Evolutionary conservation across 768 basidiomycete genomes (phyloP), one percentile per base, ranked within the genome.

Genomic region (Suillus spraguei): DNA sequence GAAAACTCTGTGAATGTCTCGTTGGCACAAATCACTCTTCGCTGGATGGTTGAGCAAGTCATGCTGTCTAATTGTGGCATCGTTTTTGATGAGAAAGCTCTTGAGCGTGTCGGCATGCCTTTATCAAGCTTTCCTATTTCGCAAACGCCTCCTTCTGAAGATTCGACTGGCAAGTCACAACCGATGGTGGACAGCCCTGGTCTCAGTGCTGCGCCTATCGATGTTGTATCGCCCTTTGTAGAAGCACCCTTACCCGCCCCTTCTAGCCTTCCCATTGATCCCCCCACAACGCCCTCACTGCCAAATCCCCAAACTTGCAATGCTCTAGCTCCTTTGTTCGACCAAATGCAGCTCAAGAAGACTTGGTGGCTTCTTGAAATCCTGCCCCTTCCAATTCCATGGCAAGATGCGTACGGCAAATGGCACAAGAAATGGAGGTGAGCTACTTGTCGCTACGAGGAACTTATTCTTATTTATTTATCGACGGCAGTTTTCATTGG

Each of bases 31-130:
- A 85, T 91, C 66, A 76, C 85, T 20, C 77, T 94, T 35, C 83
- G 85, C 33, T 94, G 92, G 92, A 92, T 94, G 91, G 79, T 93
- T 41, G 85, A 86, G 60, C 83, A 94, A 66, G 79, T 86, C 62
- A 78, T 86, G 28, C 68, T 72, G 13, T 79, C 89, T 16, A 73
- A 79, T n/a, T 86, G 88, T 67, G 87, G 85, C 6, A 81, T 92
- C 39, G 67, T 77, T 36, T 91, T 91, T 68, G 84, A 88, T 61
- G 61, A 69, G 5, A 76, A 68, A 2, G 84, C 83, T 17, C 80
- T 91, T 32, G 68, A 68, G 22, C 76, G 78, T 13, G 78, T 79
- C 10, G 76, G 78, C n/a, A 83, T 86, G 53, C 63, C 59, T 33
- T 14, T 42, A 2, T 32, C 58, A 4, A 8, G 16, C 44, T 36